A percentile compares a stretch with the other conserved stretches of the same genome.
Conservation (phyloP, 768 basidiomycete genomes). For the Naganishia onofrii region DNA sequence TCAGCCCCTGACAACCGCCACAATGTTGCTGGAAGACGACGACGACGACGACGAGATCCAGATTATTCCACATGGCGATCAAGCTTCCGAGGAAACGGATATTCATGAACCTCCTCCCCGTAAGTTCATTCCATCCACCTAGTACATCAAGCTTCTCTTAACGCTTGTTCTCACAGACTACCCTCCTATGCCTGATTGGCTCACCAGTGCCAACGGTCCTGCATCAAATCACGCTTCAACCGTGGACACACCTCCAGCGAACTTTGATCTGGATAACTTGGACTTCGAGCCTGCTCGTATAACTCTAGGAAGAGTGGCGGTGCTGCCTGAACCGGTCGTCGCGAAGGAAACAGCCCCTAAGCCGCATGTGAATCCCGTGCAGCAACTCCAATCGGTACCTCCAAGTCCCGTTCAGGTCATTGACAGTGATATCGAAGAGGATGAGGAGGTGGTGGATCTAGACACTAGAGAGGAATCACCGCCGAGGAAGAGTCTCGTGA, state of each 20-base stretch:
- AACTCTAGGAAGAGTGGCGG: slow-evolving; percentile 5
- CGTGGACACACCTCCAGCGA: background rate
- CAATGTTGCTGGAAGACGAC: slow-evolving; percentile 15
- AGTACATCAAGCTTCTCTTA: background rate
- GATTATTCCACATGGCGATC: background rate
- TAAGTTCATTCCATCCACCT: background rate
- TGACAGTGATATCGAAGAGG: background rate
- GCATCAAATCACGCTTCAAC: background rate
- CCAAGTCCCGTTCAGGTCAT: slow-evolving; percentile 16
- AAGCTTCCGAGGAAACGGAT: background rate
- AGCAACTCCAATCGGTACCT: background rate
- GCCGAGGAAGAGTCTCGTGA: background rate
- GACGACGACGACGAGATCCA: slow-evolving; percentile 15
- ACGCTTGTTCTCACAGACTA: background rate
- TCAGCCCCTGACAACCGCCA: background rate
- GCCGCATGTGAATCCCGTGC: background rate
- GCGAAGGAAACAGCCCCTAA: background rate
- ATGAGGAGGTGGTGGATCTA: slow-evolving; percentile 10
- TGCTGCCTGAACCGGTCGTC: too few species aligned
- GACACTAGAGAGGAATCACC: slow-evolving; percentile 15
- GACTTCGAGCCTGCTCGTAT: slow-evolving; percentile 3
- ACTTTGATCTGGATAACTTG: background rate
- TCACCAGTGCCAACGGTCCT: background rate
- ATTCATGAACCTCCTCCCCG: background rate
- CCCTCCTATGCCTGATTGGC: slow-evolving; percentile 18